Evolutionary conservation across 805 yeast genomes (phyloP), one percentile per base, ranked within the genome.

Genomic region (Metschnikowia matae): DNA sequence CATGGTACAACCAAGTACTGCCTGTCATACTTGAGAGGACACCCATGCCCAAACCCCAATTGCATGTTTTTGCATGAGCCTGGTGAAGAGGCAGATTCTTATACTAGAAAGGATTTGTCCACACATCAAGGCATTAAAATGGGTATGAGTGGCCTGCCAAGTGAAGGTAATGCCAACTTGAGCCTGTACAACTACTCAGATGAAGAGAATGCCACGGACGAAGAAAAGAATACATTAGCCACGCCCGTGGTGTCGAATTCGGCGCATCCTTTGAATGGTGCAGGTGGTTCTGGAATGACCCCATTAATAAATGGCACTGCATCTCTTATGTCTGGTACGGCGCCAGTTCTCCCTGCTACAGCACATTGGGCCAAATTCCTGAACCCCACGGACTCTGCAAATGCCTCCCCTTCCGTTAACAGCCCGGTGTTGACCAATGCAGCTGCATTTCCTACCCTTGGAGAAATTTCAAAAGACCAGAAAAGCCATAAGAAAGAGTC

Each of bases 31-130:
- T 73, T 94, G 56, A 80, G 97, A 59, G 97, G 97, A 35, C 95
- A 89, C 66, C 85, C 94, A 8, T 94, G 99, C 71, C 99, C 96
- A 52, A 94, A 94, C 69, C 98, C 98, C 54, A 89, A 90, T 64
- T 94, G 99, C 78, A 94, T 94, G 99, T 94, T 94, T 63, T 77
- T 94, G 62, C 99, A 94, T 67, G 99, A 94, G 69, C 99, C 99
- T 6, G 99, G 99, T 52, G 99, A 94, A 74, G 99, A 94, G 68
- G 98, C 98, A 1, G 99, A 94, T 62, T 87, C 96, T 10, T 92
- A 88, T 70, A 89, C 96, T 26, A 83, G 97, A 68, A 90, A 88
- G 63, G 95, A 88, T 62, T 75, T 88, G 61, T 83, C 90, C 4
- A 87, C 94, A 3, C 85, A 87, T 65, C 83, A 82, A 57, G 82